phyloP scores from a whole-genome alignment of 805 yeast genomes.

The Saitoella complicata region DNA sequence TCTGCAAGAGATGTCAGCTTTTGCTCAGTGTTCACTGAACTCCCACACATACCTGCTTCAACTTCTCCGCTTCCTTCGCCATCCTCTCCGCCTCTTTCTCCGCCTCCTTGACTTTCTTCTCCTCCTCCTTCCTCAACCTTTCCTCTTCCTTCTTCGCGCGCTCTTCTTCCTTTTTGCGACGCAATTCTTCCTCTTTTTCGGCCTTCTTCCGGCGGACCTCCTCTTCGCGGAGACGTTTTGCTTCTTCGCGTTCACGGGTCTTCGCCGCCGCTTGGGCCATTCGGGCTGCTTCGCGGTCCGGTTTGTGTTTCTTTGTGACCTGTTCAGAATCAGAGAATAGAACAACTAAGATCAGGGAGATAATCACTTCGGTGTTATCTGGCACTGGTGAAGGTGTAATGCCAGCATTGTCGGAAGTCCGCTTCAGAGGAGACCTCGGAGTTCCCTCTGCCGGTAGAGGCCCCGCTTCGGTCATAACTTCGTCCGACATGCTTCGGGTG shows the following conservation, averaged over 20 bases:
- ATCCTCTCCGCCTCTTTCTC: slow-evolving; percentile 7
- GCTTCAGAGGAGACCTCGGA: no score
- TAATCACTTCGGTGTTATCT: no score
- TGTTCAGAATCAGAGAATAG: no score
- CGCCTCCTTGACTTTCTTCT: slow-evolving; percentile 6
- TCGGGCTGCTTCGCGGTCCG: no score
- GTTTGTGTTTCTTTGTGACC: no score
- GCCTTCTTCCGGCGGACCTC: background rate
- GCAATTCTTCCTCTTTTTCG: slow-evolving; percentile 3
- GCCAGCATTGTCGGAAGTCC: no score
- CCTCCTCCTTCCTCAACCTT: slow-evolving; percentile 10
- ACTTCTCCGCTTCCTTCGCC: slow-evolving; percentile 8
- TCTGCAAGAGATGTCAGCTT: slow-evolving; percentile 7
- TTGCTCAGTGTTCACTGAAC: slow-evolving; percentile 13
- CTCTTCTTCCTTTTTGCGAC: slow-evolving; percentile 10
- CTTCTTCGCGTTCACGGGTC: background rate
- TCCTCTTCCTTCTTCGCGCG: slow-evolving; percentile 12
- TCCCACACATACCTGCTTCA: slow-evolving; percentile 11
- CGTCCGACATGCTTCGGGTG: no score
- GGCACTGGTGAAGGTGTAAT: no score
- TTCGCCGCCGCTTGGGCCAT: background rate
- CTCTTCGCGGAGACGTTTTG: background rate
- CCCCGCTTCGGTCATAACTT: no score
- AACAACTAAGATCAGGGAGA: no score
- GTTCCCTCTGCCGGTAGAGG: no score